Evolutionary conservation across 2,329 filamentous ascomycete genomes (phyloP).

Genomic region (Pyricularia sp.): DNA sequence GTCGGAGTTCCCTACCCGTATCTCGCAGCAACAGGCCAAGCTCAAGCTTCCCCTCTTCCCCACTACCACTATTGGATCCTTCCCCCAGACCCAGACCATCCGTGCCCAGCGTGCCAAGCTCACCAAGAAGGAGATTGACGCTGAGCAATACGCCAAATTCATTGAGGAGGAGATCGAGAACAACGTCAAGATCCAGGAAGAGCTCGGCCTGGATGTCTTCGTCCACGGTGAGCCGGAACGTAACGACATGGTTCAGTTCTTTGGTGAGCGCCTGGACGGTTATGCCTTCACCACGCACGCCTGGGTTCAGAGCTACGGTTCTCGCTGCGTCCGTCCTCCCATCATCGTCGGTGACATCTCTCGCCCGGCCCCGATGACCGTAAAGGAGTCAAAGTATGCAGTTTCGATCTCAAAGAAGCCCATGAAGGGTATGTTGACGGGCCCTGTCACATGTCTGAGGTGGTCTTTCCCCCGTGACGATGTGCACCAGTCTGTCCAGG

Average conservation of each 20-base stretch:
- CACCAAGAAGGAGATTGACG: slow-evolving; percentile 94
- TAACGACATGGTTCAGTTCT: slow-evolving; percentile 99
- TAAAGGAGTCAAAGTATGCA: slow-evolving; percentile 99
- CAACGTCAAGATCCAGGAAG: slow-evolving; percentile 92
- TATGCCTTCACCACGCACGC: slow-evolving; percentile 99
- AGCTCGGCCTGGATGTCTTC: slow-evolving; percentile 91
- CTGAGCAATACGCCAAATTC: slow-evolving; percentile 92
- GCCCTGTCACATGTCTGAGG: slow-evolving; percentile 94
- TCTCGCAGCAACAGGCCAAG: slow-evolving; percentile 77
- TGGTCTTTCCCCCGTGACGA: slow-evolving; percentile 99
- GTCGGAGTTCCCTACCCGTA: slow-evolving; percentile 74
- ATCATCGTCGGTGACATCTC: slow-evolving; percentile 99
- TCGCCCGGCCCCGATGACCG: slow-evolving; percentile 91
- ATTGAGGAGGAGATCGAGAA: slow-evolving; percentile 98
- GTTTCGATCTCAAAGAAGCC: slow-evolving; percentile 93
- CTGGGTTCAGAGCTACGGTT: slow-evolving; percentile 96
- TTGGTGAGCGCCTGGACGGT: slow-evolving; percentile 90
- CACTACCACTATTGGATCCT: slow-evolving; percentile 97
- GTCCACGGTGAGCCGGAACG: slow-evolving; percentile 99
- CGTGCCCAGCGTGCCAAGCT: slow-evolving; percentile 94
- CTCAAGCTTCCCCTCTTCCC: slow-evolving; percentile 95
- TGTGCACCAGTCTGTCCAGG: slow-evolving; percentile 97
- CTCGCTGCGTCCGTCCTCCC: slow-evolving; percentile 92
- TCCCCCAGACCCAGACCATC: slow-evolving; percentile 99
- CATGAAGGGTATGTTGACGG: slow-evolving; percentile 99